A percentile compares a stretch with the other conserved stretches of the same genome.
phyloP scores from a whole-genome alignment of 1,284 basidiomycete species.

The Ustilago cynodontis region DNA sequence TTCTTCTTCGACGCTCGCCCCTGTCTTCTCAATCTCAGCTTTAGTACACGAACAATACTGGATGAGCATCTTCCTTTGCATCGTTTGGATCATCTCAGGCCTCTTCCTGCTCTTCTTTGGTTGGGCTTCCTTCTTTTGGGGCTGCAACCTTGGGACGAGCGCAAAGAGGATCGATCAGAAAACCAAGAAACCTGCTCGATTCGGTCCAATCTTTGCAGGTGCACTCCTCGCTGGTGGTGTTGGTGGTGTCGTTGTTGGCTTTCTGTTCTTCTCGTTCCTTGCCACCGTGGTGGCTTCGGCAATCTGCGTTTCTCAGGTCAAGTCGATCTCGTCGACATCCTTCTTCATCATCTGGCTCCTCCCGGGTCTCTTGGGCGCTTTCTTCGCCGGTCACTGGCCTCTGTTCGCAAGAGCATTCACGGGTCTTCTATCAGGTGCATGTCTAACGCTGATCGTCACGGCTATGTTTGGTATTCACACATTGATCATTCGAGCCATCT shows the following conservation, averaged over 20 bases:
- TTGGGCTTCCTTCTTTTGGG: slow-evolving; percentile 62
- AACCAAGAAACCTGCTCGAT: slow-evolving; percentile 9
- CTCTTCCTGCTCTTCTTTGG: slow-evolving; percentile 60
- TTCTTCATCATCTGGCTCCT: slow-evolving; percentile 58
- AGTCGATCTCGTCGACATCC: slow-evolving; percentile 33
- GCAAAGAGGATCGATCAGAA: slow-evolving; percentile 26
- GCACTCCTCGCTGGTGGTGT: slow-evolving; percentile 55
- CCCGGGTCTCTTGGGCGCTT: slow-evolving; percentile 53
- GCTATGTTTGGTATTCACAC: slow-evolving; percentile 64
- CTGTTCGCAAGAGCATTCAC: slow-evolving; percentile 37
- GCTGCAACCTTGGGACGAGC: slow-evolving; percentile 21
- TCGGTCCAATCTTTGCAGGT: slow-evolving; percentile 17
- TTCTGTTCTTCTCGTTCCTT: slow-evolving; percentile 59
- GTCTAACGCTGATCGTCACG: slow-evolving; percentile 54
- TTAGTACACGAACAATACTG: slow-evolving; percentile 36
- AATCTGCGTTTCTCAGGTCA: slow-evolving; percentile 31
- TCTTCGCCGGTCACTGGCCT: slow-evolving; percentile 51
- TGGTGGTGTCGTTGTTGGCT: slow-evolving; percentile 53
- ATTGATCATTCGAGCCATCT: slow-evolving; percentile 53
- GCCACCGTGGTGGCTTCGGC: slow-evolving; percentile 43
- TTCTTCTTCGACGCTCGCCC: neutral
- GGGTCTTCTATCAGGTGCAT: slow-evolving; percentile 50
- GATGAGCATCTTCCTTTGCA: slow-evolving; percentile 53
- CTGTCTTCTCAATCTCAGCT: slow-evolving; percentile 35
- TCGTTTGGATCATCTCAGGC: slow-evolving; percentile 56